Base-by-base conservation (phyloP, 352 stramenopile species). In the Pythium coloratum region DNA sequence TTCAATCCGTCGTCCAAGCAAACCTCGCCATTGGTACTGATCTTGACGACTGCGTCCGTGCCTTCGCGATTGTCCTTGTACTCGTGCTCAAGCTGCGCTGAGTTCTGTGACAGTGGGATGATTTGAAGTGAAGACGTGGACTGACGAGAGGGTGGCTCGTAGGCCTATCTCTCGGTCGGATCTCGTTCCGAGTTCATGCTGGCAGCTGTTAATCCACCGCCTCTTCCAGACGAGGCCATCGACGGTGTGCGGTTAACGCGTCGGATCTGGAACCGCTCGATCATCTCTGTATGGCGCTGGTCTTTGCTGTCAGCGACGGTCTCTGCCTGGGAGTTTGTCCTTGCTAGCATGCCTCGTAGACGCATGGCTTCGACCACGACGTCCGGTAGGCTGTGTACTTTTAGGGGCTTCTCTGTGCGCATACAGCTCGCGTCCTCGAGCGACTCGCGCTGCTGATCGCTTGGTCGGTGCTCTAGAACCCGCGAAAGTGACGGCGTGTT, bases 241-340 rank as follows among this genome's bases (percentile, higher is more conserved):
- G 57, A 16, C 26, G 67, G 62, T 54, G 51, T 63, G 0, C 36
- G 65, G 46, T 72, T 62, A 18, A 81, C n/a, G 34, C 71, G 67
- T 12, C 78, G 73, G 30, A 86, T 75, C 64, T 86, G 76, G 64
- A 86, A 86, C 3, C 78, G 76, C 24, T 62, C 59, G 71, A 86
- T 79, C 76, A 86, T 84, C 60, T 86, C 76, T 1, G 75, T 67
- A 64, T 86, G 84, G 0, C 24, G 55, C 42, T 62, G 33, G 18
- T 36, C 40, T 6, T 56, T 62, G 36, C 36, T 42, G 36, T 42
- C 36, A 10, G 36, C 36, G 7, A 10, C 10, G 36, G 36, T 10
- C 2, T 42, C 36, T 14, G 36, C 36, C 16, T 42, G 36, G 6
- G 36, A 42, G 7, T 42, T 10, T 10, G 36, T 42, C 10, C 36